These are phyloP conservation scores for Neurospora sp. DNA, from an alignment of 495 filamentous ascomycete species.

Conservation along the genomic window DNA sequence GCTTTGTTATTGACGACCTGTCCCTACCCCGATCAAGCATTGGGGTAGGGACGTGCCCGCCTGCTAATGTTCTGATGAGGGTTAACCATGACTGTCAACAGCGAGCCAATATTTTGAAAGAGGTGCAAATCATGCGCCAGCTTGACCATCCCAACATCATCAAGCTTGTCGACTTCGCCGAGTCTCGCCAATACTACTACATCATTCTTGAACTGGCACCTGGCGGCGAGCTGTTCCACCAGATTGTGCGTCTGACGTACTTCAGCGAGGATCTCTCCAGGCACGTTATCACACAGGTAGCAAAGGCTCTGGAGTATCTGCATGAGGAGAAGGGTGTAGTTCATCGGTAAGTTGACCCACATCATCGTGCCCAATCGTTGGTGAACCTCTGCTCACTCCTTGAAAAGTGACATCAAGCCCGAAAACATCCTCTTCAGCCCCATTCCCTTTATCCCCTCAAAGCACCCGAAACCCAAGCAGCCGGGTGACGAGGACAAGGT, in stretches of 20 bases:
- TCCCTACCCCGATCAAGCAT: constrained; percentile 10
- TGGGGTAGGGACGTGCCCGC: not conserved
- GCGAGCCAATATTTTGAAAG: constrained; percentile 95
- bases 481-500: constrained; percentile 94
- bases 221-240: constrained; percentile 94
- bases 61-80: not conserved
- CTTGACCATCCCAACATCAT: constrained; percentile 93
- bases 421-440: constrained; percentile 95
- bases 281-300: constrained; percentile 90
- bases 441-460: constrained; percentile 67
- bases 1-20: constrained; percentile 1
- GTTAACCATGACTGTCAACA: constrained; percentile 26
- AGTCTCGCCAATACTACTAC: constrained; percentile 92
- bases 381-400: constrained; percentile 3
- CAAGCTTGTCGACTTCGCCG: constrained; percentile 84
- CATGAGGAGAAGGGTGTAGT: constrained; percentile 94
- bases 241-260: constrained; percentile 95
- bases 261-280: constrained; percentile 93
- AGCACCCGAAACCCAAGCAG: constrained; percentile 61
- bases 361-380: not conserved
- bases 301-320: constrained; percentile 84
- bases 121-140: constrained; percentile 97
- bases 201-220: constrained; percentile 92
- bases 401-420: constrained; percentile 85
- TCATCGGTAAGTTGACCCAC: constrained; percentile 60